Evolutionary conservation across 2,329 filamentous ascomycete species (phyloP).

Genomic region (Beauveria sp.): DNA sequence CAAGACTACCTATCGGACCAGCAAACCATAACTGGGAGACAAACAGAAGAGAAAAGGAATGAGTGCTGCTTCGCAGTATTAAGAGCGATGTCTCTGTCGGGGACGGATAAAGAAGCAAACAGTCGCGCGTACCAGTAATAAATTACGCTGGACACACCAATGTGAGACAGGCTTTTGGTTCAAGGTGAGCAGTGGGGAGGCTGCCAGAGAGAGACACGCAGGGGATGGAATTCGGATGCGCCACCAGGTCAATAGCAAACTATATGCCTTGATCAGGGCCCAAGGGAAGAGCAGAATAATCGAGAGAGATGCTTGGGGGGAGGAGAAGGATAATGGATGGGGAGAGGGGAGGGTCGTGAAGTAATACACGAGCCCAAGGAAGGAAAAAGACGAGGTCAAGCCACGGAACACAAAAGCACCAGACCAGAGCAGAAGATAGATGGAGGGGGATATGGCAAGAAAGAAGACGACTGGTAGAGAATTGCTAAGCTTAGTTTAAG

Average conservation of each 20-base stretch:
- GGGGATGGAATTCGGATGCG: background rate
- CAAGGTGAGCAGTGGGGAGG: background rate
- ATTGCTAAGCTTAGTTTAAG: background rate
- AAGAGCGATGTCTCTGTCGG: background rate
- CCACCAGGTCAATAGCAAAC: background rate
- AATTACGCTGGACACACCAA: slow-evolving; percentile 8
- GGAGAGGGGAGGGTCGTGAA: background rate
- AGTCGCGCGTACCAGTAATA: background rate
- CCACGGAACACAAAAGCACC: background rate
- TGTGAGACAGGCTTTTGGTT: slow-evolving; percentile 5
- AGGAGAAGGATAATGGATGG: background rate
- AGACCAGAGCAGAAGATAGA: background rate
- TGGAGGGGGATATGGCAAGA: no score
- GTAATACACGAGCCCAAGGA: background rate
- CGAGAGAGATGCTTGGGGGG: background rate
- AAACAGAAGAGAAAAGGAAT: background rate
- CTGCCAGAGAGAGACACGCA: slow-evolving; percentile 8
- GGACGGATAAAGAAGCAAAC: slow-evolving; percentile 9
- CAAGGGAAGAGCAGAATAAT: background rate
- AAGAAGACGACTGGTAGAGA: background rate
- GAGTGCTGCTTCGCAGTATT: background rate
- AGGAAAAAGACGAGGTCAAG: background rate
- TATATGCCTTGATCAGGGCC: background rate
- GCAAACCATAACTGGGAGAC: slow-evolving; percentile 1
- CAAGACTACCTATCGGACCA: background rate